Conservation (phyloP, 1,284 basidiomycete genomes). For the Pascua sp. region DNA sequence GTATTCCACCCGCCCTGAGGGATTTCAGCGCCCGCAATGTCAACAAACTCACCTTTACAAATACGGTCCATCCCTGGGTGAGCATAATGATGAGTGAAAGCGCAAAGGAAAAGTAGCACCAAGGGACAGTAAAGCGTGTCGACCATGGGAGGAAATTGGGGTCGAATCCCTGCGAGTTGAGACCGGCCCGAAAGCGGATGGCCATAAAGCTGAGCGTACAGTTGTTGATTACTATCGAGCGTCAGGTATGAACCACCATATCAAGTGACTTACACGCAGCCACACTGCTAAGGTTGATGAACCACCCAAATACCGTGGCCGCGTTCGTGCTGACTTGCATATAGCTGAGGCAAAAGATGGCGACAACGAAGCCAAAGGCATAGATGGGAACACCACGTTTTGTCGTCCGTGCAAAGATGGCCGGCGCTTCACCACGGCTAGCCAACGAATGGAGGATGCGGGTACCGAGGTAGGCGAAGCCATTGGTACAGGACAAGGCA, state of each 20-base stretch:
- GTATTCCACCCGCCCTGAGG: conserved; percentile 17
- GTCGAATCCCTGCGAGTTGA: conserved; percentile 28
- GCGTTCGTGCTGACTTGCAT: conserved; percentile 56
- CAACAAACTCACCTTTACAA: too few relatives aligned
- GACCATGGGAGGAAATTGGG: conserved; percentile 13
- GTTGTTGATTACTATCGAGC: conserved; percentile 12
- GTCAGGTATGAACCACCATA: too few relatives aligned
- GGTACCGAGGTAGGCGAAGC: conserved; percentile 51
- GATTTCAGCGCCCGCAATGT: too few relatives aligned
- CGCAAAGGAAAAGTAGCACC: conserved; percentile 15
- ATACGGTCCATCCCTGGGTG: conserved; percentile 24
- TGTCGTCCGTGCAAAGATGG: conserved; percentile 46
- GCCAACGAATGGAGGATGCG: conserved; percentile 47
- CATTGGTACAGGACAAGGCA: conserved; percentile 56
- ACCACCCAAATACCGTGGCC: conserved; percentile 70
- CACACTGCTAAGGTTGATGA: conserved; percentile 43
- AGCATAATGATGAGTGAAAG: conserved; percentile 23
- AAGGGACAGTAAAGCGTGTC: conserved; percentile 16
- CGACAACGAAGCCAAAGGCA: conserved; percentile 61
- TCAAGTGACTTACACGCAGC: conserved; percentile 13
- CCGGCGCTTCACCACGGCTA: conserved; percentile 37
- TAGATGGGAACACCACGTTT: conserved; percentile 67
- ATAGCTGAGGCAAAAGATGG: conserved; percentile 61
- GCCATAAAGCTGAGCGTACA: conserved; percentile 45
- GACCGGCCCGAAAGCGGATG: conserved; percentile 29